Evolutionary conservation across 768 basidiomycete species (phyloP), one percentile per base, ranked within the genome.

Genomic region (Hericium alpestre): DNA sequence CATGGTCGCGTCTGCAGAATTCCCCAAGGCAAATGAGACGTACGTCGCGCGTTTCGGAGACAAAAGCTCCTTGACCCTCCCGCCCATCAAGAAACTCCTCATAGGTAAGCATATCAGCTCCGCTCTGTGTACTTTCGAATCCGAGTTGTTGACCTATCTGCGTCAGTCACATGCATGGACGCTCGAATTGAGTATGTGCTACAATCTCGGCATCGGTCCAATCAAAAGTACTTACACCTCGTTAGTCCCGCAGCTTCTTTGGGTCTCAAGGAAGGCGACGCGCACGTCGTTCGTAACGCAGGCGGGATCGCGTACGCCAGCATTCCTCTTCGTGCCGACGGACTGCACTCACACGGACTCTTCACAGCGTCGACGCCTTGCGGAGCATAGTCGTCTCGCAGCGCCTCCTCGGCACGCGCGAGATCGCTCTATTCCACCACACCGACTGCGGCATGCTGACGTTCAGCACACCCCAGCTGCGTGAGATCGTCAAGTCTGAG

Each of bases 361-460:
- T 15, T 10, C 50, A 51, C 59, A 84, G 84, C 40, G 75, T 77
- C 60, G 86, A 87, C 23, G 80, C 84, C 1, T 61, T 87, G 11
- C 77, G 86, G 18, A 80, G 78, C 65, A 72, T 89, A 62, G 72
- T 89, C 54, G 80, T 88, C 64, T 87, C 86, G 23, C 85, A 89
- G 64, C 81, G 83, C 47, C 76, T 87, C 12, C 76, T 88, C n/a
- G 85, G 83, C 12, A 89, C 87, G 13, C 74, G 75, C 15, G 83
- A 86, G 69, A 78, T 88, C 53, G 78, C 81, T 4, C 70, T 89
- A 50, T 78, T 86, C 67, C 84, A 83, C 66, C 87, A 89, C 67
- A 84, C 82, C 1, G 81, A 76, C 50, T 87, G 86, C 65, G 86
- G 86, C 49, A 87, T 87, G 84, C 70, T 83, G 50, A 79, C 78